Base-by-base conservation (phyloP, 768 basidiomycete species). In the Phaeolepiota aurea region DNA sequence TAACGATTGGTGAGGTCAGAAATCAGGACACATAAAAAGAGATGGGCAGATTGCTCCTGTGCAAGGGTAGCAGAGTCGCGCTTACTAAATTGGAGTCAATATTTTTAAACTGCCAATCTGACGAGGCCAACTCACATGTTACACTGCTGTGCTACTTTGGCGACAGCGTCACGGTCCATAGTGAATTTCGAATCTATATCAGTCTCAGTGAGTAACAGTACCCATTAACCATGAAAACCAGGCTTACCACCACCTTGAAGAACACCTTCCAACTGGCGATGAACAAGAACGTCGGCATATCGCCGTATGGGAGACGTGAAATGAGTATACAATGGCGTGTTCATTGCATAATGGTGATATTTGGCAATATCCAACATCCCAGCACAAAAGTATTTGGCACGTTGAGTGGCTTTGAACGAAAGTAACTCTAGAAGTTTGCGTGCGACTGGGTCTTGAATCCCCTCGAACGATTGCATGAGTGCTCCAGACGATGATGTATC, bases 281-380 rank as follows among this genome's bases (percentile, higher is more conserved):
- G 96, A 9, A 94, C 93, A 32, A 99, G 69, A 36, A 99, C 69
- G 55, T 99, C 96, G 38, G 91, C 89, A 55, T 92, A 91, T 14
- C 89, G 86, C 38, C 89, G 81, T 51, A 96, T 92, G 5, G 92
- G 96, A 3, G 84, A 90, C 1, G 87, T 91, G 64, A 88, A 91
- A 59, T 91, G 87, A 5, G 86, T 94, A 66, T 98, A 99, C 32
- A 99, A 71, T 13, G 96, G 92, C 3, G 77, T 68, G 48, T 81
- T 94, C 49, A 98, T 68, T 0, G 93, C 82, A 58, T 89, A 98
- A 62, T 99, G 96, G 20, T 78, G 66, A 55, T 98, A 99, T 67
- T 97, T 97, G 31, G 92, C 90, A 54, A 99, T 99, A 61, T 99
- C 96, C 51, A 99, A 70, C 94, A 97, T 97, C 47, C 96, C 96